phyloP scores from a whole-genome alignment of 371 early-diverging fungal genomes.

The Mucor sp. region DNA sequence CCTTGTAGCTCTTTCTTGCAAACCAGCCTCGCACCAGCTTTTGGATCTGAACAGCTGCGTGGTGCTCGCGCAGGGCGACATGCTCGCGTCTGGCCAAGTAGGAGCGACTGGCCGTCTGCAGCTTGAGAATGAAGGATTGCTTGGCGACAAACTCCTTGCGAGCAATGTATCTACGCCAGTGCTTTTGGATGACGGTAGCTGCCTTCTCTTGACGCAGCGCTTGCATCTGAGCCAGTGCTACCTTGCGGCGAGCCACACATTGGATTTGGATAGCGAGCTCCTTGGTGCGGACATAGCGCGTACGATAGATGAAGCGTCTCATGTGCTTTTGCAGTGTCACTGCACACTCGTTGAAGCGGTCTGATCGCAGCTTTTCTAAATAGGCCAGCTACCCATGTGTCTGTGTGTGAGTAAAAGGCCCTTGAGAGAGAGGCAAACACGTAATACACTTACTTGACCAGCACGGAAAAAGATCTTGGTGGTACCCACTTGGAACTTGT shows the following conservation, averaged over 20 bases:
- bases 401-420: neutral
- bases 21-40: constrained; percentile 65
- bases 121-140: constrained; percentile 33
- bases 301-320: constrained; percentile 72
- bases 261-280: constrained; percentile 65
- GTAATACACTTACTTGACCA: constrained; percentile 53
- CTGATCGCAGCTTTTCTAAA: constrained; percentile 88
- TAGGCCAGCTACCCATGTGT: constrained; percentile 65
- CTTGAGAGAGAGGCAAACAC: neutral
- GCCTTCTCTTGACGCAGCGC: constrained; percentile 68
- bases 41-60: constrained; percentile 81
- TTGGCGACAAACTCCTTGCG: constrained; percentile 57
- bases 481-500: constrained; percentile 92
- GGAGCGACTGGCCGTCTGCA: constrained; percentile 64
- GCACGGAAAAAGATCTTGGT: constrained; percentile 98
- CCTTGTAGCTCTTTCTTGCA: constrained; percentile 64
- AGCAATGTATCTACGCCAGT: constrained; percentile 69
- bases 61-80: constrained; percentile 48
- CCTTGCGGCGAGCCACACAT: constrained; percentile 61
- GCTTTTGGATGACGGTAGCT: constrained; percentile 75
- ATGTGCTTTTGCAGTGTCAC: constrained; percentile 89
- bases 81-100: constrained; percentile 57
- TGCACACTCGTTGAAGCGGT: constrained; percentile 79
- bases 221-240: constrained; percentile 60
- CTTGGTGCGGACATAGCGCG: constrained; percentile 67